Conservation (phyloP, 2,329 filamentous ascomycete genomes). For the Aspergillus sojae region DNA sequence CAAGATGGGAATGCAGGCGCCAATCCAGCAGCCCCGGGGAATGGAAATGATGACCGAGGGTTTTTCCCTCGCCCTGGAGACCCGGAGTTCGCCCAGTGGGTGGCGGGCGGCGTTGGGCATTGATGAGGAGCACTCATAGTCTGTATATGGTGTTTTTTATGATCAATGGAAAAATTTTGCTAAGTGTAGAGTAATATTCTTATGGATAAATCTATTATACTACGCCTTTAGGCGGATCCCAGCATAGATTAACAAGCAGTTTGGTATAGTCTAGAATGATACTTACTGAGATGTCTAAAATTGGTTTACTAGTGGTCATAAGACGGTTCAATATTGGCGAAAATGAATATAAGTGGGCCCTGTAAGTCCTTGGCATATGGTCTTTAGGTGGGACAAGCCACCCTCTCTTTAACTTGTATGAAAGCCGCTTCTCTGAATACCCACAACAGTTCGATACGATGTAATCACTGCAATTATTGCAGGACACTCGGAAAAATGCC, state of each 20-base stretch:
- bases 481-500: constrained; percentile 17
- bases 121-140: constrained; percentile 27
- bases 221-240: not conserved
- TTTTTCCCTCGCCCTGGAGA: constrained; percentile 69
- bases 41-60: constrained; percentile 52
- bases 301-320: not conserved
- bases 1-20: constrained; percentile 35
- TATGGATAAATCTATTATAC: not conserved
- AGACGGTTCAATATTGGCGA: not conserved
- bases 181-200: not conserved
- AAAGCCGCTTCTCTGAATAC: not conserved
- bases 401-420: not conserved
- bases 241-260: not conserved
- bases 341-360: not conserved
- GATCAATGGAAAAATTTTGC: not conserved
- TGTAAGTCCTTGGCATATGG: not conserved
- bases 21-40: constrained; percentile 28
- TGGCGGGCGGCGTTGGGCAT: constrained; percentile 65
- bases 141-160: constrained; percentile 3
- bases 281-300: not conserved
- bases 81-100: constrained; percentile 69
- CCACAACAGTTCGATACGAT: not conserved
- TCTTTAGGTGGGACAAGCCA: not conserved
- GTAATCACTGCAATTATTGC: not conserved
- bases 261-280: too few relatives aligned